phyloP scores from a whole-genome alignment of 257 asterid species.

The Plantago ovata region DNA sequence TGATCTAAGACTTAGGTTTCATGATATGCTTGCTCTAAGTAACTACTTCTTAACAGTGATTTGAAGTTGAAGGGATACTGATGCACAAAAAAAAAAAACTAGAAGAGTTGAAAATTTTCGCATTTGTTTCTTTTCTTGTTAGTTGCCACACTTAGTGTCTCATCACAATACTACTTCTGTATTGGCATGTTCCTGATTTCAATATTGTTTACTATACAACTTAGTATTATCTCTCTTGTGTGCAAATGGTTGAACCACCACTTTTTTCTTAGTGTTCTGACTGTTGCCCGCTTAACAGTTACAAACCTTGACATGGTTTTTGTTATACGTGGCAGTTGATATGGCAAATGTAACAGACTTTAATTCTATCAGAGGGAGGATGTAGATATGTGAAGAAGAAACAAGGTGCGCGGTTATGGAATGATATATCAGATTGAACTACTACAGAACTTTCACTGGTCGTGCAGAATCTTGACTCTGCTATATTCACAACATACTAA shows the following conservation, averaged over 20 bases:
- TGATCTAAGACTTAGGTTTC: too few species aligned
- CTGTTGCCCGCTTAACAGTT: too few species aligned
- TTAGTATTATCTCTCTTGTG: background rate
- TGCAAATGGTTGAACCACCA: background rate
- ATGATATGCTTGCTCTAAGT: background rate
- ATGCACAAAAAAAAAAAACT: too few species aligned
- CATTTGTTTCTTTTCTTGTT: background rate
- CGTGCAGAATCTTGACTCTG: background rate
- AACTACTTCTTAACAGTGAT: background rate
- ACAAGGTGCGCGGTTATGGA: constrained; percentile 2
- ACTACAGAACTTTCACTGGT: background rate
- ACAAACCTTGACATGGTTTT: constrained; percentile 14
- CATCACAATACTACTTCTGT: background rate
- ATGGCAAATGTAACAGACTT: constrained; percentile 24
- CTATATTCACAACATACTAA: background rate
- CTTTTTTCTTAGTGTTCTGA: too few species aligned
- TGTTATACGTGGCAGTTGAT: constrained; percentile 36
- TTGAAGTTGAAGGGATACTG: background rate
- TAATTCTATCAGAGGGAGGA: constrained; percentile 24
- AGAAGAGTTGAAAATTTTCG: too few species aligned
- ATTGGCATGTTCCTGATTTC: background rate
- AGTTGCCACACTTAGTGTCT: too few species aligned
- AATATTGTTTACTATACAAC: background rate
- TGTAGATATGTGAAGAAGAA: constrained; percentile 12
- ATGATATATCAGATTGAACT: background rate